Evolutionary conservation across 306 rosid genomes (phyloP).

Genomic region (Trichosanthes truncata): DNA sequence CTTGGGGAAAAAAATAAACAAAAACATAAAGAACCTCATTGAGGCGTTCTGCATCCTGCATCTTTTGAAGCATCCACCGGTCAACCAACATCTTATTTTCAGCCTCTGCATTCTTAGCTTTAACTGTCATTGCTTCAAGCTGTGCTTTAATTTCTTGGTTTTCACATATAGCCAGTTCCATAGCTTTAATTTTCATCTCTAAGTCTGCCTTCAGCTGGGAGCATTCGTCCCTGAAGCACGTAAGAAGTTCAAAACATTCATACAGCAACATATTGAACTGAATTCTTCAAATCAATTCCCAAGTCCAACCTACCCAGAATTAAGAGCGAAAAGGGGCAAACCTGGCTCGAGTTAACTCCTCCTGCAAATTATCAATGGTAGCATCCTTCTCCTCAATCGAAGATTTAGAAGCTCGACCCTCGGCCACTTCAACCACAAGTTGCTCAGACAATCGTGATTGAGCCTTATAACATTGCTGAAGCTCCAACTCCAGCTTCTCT

Average conservation of each 20-base stretch:
- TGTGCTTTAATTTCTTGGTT: conserved; percentile 58
- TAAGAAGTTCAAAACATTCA: conserved; percentile 7
- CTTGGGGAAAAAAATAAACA: neutral
- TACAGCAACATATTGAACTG: neutral
- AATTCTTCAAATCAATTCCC: conserved; percentile 1
- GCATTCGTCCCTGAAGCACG: conserved; percentile 58
- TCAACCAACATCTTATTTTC: conserved; percentile 89
- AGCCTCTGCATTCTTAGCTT: conserved; percentile 65
- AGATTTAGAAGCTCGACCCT: conserved; percentile 64
- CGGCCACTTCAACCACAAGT: conserved; percentile 91
- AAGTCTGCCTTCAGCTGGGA: conserved; percentile 56
- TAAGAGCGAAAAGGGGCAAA: conserved; percentile 7
- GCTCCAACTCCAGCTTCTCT: conserved; percentile 70
- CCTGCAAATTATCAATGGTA: conserved; percentile 32
- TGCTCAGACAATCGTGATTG: conserved; percentile 90
- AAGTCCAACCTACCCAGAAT: neutral
- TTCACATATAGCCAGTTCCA: conserved; percentile 67
- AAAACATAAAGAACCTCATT: conserved; percentile 55
- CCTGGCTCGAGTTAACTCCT: conserved; percentile 64
- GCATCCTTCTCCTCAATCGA: conserved; percentile 58
- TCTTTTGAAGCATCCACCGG: conserved; percentile 95
- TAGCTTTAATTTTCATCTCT: conserved; percentile 58
- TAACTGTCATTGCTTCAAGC: conserved; percentile 49
- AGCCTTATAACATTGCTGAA: conserved; percentile 93
- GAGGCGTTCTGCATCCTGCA: conserved; percentile 99